Conservation (phyloP, 805 yeast species). For the Yamadazyma laniorum region DNA sequence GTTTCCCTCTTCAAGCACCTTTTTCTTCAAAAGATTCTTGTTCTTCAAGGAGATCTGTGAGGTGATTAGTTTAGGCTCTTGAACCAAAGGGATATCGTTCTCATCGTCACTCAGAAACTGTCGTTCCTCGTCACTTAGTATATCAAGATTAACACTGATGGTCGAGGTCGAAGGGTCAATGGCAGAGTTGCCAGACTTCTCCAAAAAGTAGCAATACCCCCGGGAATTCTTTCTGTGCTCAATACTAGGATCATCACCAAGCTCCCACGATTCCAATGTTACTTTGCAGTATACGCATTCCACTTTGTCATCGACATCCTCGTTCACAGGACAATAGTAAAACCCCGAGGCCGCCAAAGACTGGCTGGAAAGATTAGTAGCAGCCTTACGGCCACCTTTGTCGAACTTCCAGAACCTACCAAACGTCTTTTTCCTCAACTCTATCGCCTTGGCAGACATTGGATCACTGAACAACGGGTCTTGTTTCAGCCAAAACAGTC, state of each 20-base stretch:
- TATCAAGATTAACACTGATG: not conserved
- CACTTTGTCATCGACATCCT: constrained; percentile 31
- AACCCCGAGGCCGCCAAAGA: constrained; percentile 47
- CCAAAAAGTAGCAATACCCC: constrained; percentile 29
- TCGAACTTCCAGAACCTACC: constrained; percentile 45
- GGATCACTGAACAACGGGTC: constrained; percentile 34
- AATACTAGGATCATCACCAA: constrained; percentile 56
- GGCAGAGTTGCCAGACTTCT: not conserved
- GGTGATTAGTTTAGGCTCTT: not conserved
- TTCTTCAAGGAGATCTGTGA: constrained; percentile 2
- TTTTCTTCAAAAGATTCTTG: not conserved
- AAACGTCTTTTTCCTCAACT: constrained; percentile 41
- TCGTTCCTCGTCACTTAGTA: constrained; percentile 1
- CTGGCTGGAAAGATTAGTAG: constrained; percentile 13
- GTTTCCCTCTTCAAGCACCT: not conserved
- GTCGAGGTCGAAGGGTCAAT: not conserved
- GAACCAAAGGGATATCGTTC: constrained; percentile 1
- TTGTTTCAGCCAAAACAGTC: constrained; percentile 17
- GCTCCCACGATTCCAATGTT: constrained; percentile 51
- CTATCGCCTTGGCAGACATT: constrained; percentile 22
- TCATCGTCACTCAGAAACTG: constrained; percentile 10
- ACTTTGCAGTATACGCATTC: constrained; percentile 28
- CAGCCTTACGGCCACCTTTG: constrained; percentile 31
- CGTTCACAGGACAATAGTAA: constrained; percentile 30
- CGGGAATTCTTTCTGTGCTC: constrained; percentile 46